Evolutionary conservation across 2,329 filamentous ascomycete genomes (phyloP).

Genomic region (Botrytis paeoniae): DNA sequence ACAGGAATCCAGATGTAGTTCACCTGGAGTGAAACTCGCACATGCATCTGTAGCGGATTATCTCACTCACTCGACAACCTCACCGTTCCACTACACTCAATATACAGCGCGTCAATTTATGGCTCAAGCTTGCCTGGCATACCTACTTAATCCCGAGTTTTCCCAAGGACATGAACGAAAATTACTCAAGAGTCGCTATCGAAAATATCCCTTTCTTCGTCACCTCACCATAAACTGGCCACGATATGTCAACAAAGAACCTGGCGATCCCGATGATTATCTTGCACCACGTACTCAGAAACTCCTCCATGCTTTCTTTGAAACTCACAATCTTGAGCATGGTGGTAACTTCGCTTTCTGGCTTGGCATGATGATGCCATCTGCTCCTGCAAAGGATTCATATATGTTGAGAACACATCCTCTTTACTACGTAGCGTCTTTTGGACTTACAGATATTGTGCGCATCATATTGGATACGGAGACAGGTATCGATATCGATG

Average conservation of each 20-base stretch:
- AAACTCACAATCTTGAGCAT: conserved; percentile 20
- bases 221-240: conserved; percentile 22
- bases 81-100: conserved; percentile 24
- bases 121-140: conserved; percentile 25
- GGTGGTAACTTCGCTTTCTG: conserved; percentile 29
- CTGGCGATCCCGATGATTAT: conserved; percentile 18
- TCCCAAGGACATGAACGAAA: conserved; percentile 1
- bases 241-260: conserved; percentile 15
- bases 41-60: conserved; percentile 31
- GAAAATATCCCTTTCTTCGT: conserved; percentile 23
- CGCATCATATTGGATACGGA: conserved; percentile 24
- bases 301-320: conserved; percentile 26
- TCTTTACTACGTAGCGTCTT: conserved; percentile 30
- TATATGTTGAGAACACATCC: conserved; percentile 24
- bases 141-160: conserved; percentile 26
- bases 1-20: neutral
- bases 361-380: conserved; percentile 26
- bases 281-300: conserved; percentile 20
- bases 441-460: conserved; percentile 26
- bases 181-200: conserved; percentile 2
- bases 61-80: conserved; percentile 22
- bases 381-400: conserved; percentile 7
- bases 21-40: conserved; percentile 23
- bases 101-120: conserved; percentile 24
- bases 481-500: conserved; percentile 24